Evolutionary conservation across 1,284 basidiomycete genomes (phyloP).

Genomic region (Anthracocystis walkeri): DNA sequence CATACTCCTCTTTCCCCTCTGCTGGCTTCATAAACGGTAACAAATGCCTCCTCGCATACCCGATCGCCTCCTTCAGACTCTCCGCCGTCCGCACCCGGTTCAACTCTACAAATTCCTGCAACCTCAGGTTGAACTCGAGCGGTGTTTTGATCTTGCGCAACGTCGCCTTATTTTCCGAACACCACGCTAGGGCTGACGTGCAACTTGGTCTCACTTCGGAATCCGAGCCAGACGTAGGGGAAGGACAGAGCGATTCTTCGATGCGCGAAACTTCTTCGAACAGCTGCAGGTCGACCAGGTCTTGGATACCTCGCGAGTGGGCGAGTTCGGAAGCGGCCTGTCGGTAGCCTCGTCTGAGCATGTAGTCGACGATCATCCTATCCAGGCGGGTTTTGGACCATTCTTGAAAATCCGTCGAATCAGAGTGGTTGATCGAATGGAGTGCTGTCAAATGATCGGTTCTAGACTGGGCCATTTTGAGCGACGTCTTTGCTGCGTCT

Average conservation of each 20-base stretch:
- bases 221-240: too few species aligned
- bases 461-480: constrained; percentile 44
- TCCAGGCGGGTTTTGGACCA: constrained; percentile 86
- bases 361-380: constrained; percentile 92
- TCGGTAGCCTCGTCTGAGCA: constrained; percentile 76
- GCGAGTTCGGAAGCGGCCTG: constrained; percentile 49
- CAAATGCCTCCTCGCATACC: constrained; percentile 85
- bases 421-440: constrained; percentile 33
- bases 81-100: constrained; percentile 27
- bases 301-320: constrained; percentile 23
- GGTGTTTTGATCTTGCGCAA: constrained; percentile 85
- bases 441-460: constrained; percentile 50
- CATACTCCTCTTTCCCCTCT: constrained; percentile 37
- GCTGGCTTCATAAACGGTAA: constrained; percentile 73
- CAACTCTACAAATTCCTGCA: constrained; percentile 97
- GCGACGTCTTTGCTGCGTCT: constrained; percentile 25
- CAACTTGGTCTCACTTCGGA: constrained; percentile 75
- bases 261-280: constrained; percentile 88
- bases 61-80: constrained; percentile 80
- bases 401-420: constrained; percentile 36
- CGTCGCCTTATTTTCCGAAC: constrained; percentile 91
- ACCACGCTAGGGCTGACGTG: constrained; percentile 90
- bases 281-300: constrained; percentile 76
- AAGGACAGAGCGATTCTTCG: constrained; percentile 79
- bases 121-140: constrained; percentile 91